Evolutionary conservation across 176 grass and related monocot genomes (phyloP), one percentile per base, ranked within the genome.

Genomic region (Chrysopogon serrulatus): DNA sequence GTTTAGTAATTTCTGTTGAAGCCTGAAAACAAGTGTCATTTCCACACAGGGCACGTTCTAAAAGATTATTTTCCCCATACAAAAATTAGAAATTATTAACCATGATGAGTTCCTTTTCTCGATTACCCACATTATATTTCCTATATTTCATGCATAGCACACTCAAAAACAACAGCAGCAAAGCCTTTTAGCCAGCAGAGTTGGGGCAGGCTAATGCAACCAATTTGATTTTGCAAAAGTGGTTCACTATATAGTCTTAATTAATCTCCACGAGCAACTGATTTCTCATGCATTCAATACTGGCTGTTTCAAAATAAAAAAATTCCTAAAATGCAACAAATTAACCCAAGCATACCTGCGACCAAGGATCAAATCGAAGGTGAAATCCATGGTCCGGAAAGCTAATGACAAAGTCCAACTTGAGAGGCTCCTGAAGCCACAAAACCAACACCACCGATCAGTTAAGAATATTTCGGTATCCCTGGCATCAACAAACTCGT

Each of bases 321-420:
- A 49, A 41, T 24, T n/a, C 43, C 32, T 62, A 26, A 30, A 19
- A 86, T 59, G 65, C 41, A 86, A 63, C 23, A 68, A 69, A n/a
- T 6, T 6, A 51, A 9, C 26, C 43, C 1, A 31, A 90, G 26
- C 14, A 21, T 83, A 99, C 96, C 93, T 99, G 96, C 12, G 96
- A 99, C 96, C 91, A 99, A 84, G 93, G 90, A 78, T 99, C 93
- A 19, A 99, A 99, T 8, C 93, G 96, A 23, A 99, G 67, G 53
- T 99, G 93, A 83, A 99, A 99, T 45, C 96, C 96, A 72, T 99
- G 96, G 79, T 99, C 96, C 0, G 93, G 91, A 84, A 99, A 99
- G 87, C 91, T 91, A 68, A 99, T 96, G 34, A 99, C 93, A 9
- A 99, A 94, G 63, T 96, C 96, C 82, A 96, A 53, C 51, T 94